These are phyloP conservation scores for Rhizophagus prolifer DNA, from an alignment of 192 early-diverging fungal genomes.

Conservation along the genomic window DNA sequence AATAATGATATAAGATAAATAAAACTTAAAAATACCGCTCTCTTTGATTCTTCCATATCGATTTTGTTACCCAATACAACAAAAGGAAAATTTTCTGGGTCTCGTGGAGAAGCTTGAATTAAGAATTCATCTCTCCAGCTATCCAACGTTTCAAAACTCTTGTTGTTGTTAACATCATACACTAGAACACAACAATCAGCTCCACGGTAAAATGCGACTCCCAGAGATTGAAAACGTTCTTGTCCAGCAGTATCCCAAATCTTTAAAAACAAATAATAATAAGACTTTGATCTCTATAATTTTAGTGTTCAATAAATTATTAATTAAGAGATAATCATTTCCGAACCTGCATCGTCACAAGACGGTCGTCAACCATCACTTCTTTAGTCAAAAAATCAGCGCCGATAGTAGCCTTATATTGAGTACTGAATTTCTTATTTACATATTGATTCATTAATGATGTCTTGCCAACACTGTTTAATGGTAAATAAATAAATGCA, in stretches of 20 bases:
- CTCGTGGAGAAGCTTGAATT: slow-evolving; percentile 89
- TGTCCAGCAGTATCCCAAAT: slow-evolving; percentile 99
- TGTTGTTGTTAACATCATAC: slow-evolving; percentile 94
- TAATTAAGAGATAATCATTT: neutral
- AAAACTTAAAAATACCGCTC: slow-evolving; percentile 61
- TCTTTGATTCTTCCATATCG: slow-evolving; percentile 91
- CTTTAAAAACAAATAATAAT: slow-evolving; percentile 41
- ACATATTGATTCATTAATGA: slow-evolving; percentile 99
- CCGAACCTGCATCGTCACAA: slow-evolving; percentile 91
- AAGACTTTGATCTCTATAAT: neutral
- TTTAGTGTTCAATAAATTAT: neutral
- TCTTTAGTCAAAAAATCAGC: slow-evolving; percentile 99
- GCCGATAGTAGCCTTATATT: slow-evolving; percentile 99
- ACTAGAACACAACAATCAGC: slow-evolving; percentile 99
- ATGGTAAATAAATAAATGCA: neutral
- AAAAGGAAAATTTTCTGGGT: slow-evolving; percentile 99
- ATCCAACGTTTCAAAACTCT: slow-evolving; percentile 94
- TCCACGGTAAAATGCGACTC: slow-evolving; percentile 98
- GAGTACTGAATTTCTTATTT: slow-evolving; percentile 92
- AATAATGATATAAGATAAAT: neutral
- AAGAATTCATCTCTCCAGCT: slow-evolving; percentile 99
- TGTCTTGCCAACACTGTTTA: slow-evolving; percentile 86
- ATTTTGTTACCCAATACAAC: slow-evolving; percentile 99
- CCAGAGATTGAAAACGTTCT: slow-evolving; percentile 97
- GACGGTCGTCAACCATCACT: slow-evolving; percentile 85